Evolutionary conservation across 768 basidiomycete genomes (phyloP), one percentile per base, ranked within the genome.

Genomic region (Mrakia gelida): DNA sequence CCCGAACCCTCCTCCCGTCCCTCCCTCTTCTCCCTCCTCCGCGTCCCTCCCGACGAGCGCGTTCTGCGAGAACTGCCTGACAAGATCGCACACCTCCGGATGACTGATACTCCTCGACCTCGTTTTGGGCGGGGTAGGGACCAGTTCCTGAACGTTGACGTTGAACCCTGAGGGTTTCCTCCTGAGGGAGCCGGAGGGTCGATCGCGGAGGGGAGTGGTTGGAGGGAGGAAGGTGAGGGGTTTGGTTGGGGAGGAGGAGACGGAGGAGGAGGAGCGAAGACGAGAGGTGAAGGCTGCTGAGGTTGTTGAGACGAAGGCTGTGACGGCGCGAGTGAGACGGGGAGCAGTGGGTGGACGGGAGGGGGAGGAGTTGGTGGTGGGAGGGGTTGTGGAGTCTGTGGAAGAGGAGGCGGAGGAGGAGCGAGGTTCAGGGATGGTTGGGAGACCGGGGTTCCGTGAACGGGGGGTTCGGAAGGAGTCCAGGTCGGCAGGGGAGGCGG

Each of bases 111-210:
- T 61, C 43, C 75, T 41, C n/a, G 34, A 16, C 30, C 75, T 52
- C 41, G 67, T 70, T 30, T 76, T 76, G 0, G 75, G 75, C 23
- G 75, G 68, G 6, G 30, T 71, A 4, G 75, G 75, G 10, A 67
- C 65, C 0, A 76, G 67, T 41, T 70, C 43, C 49, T 70, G 49
- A 11, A 67, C 65, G 52, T 43, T 49, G 16, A 59, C 54, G 75
- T 70, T 59, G 28, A 34, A 41, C 13, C 26, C 3, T 5, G 62
- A 10, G 15, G 32, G 49, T 68, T 68, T 52, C 49, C 18, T 52
- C 18, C 49, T 52, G 11, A 52, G 15, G 2, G 49, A 52, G 34
- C 32, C 30, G 30, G 26, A 28, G n/a, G 28, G 13, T 28, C 32
- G 52, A 61, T 52, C 65, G n/a, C 16, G 28, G 59, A 13, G 52